Base-by-base conservation (phyloP, 176 grass and related monocot genomes). In the Rhynchospora breviuscula region DNA sequence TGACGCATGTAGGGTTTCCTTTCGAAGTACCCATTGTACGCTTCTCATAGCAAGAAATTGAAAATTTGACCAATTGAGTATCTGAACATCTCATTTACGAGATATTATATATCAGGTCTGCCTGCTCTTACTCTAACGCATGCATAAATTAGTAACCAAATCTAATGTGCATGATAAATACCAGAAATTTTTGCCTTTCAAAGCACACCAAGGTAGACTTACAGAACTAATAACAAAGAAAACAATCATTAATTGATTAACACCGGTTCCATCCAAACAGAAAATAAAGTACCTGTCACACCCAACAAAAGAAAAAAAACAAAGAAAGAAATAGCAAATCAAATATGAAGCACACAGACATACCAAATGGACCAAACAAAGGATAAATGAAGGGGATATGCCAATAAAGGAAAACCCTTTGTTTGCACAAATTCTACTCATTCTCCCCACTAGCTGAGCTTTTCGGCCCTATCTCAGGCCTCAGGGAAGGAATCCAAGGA, bases 401-500 rank as follows among this genome's bases (percentile, higher is more conserved):
- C 21, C 10, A 8, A 40, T 40, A 40, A 29, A 5, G 35, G 35
- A 5, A 40, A 40, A 40, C 35, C 35, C 35, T 40, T 40, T 40
- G 35, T 40, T 40, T 67, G 15, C 13, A 67, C 64, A 67, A 15
- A 35, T 17, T 67, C 29, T 71, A 71, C 43, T 71, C 43, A 47
- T 18, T 71, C 8, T 47, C 7, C 25, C 11, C 22, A 14, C 4
- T 6, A 67, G 4, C 35, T 7, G 67, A 46, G 67, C 17, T 70
- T 9, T 70, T 10, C 10, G 67, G 33, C 6, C n/a, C 67, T 10
- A 12, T 17, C 18, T 0, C 31, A n/a, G 67, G 45, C 14, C 18
- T 1, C 31, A n/a, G 67, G 45, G 14, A 86, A 68, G 63, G 74
- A 80, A 1, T 86, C 76, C 40, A 86, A 72, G 3, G 84, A 86